These are phyloP conservation scores for Fusarium sp. DNA, from an alignment of 2,329 filamentous ascomycete species.

Conservation along the genomic window DNA sequence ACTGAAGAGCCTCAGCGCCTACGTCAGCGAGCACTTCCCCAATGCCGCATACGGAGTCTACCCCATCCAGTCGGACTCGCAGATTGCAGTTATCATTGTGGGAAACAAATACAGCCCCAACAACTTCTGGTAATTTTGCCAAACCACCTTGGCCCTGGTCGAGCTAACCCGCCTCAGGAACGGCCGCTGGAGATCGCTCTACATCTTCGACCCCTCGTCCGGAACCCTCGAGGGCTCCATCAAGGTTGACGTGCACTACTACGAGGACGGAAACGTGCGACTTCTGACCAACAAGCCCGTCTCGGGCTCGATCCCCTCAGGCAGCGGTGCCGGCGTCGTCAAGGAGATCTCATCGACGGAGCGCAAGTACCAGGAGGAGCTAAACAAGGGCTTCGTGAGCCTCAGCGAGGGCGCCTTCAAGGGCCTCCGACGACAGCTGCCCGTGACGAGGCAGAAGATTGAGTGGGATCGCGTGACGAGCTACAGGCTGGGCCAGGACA, in stretches of 20 bases:
- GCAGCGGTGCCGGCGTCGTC: conserved; percentile 75
- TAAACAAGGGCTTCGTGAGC: conserved; percentile 89
- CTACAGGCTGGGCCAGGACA: conserved; percentile 87
- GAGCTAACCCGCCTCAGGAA: conserved; percentile 70
- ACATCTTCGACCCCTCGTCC: conserved; percentile 80
- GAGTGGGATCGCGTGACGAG: conserved; percentile 99
- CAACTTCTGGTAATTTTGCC: conserved; percentile 84
- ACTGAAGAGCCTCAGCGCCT: conserved; percentile 78
- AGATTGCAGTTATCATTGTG: conserved; percentile 85
- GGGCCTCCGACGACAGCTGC: conserved; percentile 88
- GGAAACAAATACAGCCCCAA: conserved; percentile 98
- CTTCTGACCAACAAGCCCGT: conserved; percentile 88
- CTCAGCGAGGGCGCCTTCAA: conserved; percentile 97
- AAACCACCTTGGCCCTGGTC: not conserved
- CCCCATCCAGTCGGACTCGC: conserved; percentile 79
- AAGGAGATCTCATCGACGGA: conserved; percentile 83
- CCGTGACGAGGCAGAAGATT: conserved; percentile 97
- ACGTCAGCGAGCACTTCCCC: conserved; percentile 90
- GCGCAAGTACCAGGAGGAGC: conserved; percentile 94
- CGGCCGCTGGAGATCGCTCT: conserved; percentile 93
- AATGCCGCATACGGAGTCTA: conserved; percentile 85
- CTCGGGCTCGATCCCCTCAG: conserved; percentile 69
- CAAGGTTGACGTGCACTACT: conserved; percentile 98
- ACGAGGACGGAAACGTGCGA: conserved; percentile 98
- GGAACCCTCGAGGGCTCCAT: conserved; percentile 80